These are phyloP conservation scores for Furcasterigmium furcatum DNA, from an alignment of 2,329 filamentous ascomycete species.

Conservation along the genomic window DNA sequence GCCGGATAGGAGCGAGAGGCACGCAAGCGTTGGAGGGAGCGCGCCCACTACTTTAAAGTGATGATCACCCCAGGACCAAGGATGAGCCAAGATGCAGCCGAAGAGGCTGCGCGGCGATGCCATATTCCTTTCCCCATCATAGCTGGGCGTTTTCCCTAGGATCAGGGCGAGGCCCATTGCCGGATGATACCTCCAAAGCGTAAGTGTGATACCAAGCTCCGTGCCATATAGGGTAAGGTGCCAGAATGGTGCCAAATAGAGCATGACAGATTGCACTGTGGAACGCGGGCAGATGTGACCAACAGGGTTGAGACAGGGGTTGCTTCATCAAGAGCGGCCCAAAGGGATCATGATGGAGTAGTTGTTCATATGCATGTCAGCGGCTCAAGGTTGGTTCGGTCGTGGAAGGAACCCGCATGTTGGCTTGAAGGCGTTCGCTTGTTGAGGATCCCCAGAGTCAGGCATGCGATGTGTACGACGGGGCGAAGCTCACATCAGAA, in stretches of 20 bases:
- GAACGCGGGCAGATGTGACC: not conserved
- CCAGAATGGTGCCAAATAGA: not conserved
- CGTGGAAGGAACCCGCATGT: no score
- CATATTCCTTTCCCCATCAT: not conserved
- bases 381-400: not conserved
- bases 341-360: not conserved
- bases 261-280: not conserved
- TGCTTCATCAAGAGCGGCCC: not conserved
- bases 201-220: not conserved
- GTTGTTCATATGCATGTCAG: not conserved
- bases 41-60: not conserved
- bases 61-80: not conserved
- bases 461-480: no score
- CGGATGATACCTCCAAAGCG: not conserved
- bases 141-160: not conserved
- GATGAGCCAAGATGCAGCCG: not conserved
- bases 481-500: no score
- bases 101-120: not conserved
- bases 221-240: not conserved
- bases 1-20: not conserved
- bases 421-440: no score
- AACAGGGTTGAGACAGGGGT: not conserved
- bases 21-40: not conserved
- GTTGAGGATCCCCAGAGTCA: no score
- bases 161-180: not conserved